Evolutionary conservation across 441 rosid species (phyloP).

Genomic region (Populus tomentosa): DNA sequence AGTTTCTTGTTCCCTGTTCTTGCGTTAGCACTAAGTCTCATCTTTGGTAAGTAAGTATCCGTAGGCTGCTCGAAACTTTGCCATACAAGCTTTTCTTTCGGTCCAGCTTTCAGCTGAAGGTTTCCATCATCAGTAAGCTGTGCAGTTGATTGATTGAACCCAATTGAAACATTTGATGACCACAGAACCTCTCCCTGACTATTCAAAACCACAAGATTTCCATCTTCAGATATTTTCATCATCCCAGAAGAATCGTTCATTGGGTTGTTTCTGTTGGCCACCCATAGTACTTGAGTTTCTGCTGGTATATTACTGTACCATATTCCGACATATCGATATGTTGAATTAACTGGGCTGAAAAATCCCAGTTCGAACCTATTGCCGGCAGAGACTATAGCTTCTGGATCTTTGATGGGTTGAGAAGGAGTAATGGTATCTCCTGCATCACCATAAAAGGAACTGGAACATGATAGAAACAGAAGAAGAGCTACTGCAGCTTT

Average conservation of each 20-base stretch:
- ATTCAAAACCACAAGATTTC: no score
- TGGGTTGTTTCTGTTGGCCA: slow-evolving; percentile 41
- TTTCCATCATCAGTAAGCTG: no score
- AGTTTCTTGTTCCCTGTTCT: not conserved
- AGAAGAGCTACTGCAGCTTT: not conserved
- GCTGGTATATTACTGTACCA: slow-evolving; percentile 24
- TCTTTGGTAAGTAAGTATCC: not conserved
- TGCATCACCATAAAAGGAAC: slow-evolving; percentile 13
- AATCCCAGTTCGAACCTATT: slow-evolving; percentile 37
- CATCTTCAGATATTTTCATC: no score
- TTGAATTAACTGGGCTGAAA: slow-evolving; percentile 44
- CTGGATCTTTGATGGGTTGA: slow-evolving; percentile 29
- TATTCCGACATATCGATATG: slow-evolving; percentile 23
- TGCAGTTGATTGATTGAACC: no score
- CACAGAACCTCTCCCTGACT: no score
- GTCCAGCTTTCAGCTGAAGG: no score
- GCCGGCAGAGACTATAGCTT: slow-evolving; percentile 24
- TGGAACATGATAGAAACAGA: slow-evolving; percentile 11
- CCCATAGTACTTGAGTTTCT: slow-evolving; percentile 33
- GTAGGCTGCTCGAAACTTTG: not conserved
- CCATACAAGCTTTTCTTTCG: no score
- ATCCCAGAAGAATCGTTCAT: no score
- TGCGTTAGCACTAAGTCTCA: not conserved
- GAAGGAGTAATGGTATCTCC: slow-evolving; percentile 29
- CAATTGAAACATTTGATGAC: no score